Percentiles rank a stretch among this genome's conserved stretches.
Conservation (phyloP, 2,329 filamentous ascomycete species). For the Fusarium robinianum region DNA sequence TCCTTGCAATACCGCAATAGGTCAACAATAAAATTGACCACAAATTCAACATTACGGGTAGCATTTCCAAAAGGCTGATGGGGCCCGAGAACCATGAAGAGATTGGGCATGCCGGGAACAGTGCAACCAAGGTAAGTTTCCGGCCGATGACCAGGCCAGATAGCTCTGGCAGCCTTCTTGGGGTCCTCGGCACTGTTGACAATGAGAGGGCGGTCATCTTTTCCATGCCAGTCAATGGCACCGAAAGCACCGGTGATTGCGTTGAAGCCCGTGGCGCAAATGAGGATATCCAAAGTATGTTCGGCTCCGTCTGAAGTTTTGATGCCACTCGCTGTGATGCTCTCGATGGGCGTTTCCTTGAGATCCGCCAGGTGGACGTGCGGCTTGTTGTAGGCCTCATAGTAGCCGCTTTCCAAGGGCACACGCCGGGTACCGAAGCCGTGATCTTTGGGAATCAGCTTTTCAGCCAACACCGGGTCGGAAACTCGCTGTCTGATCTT, state of each 20-base stretch:
- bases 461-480: conserved; percentile 16
- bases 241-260: conserved; percentile 39
- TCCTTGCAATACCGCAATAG: conserved; percentile 43
- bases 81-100: conserved; percentile 52
- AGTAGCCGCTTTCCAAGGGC: conserved; percentile 18
- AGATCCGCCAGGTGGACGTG: conserved; percentile 20
- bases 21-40: conserved; percentile 45
- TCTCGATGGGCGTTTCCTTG: conserved; percentile 19
- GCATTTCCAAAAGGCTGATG: conserved; percentile 52
- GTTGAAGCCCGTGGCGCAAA: conserved; percentile 31
- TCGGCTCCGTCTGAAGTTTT: conserved; percentile 7
- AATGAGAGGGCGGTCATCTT: too few relatives aligned
- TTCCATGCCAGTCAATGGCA: conserved; percentile 49
- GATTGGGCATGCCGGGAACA: conserved; percentile 51
- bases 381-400: conserved; percentile 17
- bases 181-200: too few relatives aligned
- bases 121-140: conserved; percentile 51
- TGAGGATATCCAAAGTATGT: conserved; percentile 30
- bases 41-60: conserved; percentile 46
- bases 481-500: conserved; percentile 17
- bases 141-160: conserved; percentile 45
- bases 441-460: conserved; percentile 18
- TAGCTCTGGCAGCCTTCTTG: too few relatives aligned
- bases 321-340: conserved; percentile 23
- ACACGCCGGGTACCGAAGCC: conserved; percentile 17